A percentile compares a stretch with the other conserved stretches of the same genome.
Evolutionary conservation across 306 rosid genomes (phyloP).

Genomic region (Malus domestica): DNA sequence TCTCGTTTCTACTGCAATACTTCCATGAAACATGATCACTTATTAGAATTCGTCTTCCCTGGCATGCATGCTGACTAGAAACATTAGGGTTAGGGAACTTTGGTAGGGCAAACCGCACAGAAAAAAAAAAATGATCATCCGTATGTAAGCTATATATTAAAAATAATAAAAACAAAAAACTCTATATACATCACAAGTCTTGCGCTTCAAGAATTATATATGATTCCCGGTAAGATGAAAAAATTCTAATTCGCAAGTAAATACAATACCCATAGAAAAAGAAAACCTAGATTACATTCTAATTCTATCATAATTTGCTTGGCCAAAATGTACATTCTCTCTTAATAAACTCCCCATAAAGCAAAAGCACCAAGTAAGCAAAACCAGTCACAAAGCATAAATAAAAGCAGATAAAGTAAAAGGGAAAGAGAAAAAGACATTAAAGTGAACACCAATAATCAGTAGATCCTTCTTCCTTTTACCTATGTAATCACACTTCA

Average conservation of each 20-base stretch:
- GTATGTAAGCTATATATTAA: too few relatives aligned
- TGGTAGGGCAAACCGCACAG: neutral
- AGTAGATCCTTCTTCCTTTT: neutral
- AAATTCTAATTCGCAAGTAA: too few relatives aligned
- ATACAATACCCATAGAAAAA: neutral
- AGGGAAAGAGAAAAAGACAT: conserved; percentile 18
- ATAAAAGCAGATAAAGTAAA: conserved; percentile 22
- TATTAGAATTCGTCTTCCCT: neutral
- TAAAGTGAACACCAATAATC: neutral
- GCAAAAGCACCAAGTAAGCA: conserved; percentile 27
- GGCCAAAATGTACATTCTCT: conserved; percentile 3
- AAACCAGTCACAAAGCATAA: neutral
- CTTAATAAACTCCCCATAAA: conserved; percentile 13
- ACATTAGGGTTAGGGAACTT: neutral
- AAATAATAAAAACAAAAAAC: too few relatives aligned
- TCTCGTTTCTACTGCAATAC: neutral
- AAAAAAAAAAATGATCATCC: too few relatives aligned
- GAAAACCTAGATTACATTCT: neutral
- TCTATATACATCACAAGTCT: neutral
- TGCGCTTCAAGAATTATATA: neutral
- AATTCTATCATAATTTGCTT: conserved; percentile 15
- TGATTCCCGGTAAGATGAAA: too few relatives aligned
- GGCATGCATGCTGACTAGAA: neutral
- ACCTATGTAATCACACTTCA: neutral
- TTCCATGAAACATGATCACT: neutral